Evolutionary conservation across 768 basidiomycete genomes (phyloP).

Genomic region (Lyophyllum atratum): DNA sequence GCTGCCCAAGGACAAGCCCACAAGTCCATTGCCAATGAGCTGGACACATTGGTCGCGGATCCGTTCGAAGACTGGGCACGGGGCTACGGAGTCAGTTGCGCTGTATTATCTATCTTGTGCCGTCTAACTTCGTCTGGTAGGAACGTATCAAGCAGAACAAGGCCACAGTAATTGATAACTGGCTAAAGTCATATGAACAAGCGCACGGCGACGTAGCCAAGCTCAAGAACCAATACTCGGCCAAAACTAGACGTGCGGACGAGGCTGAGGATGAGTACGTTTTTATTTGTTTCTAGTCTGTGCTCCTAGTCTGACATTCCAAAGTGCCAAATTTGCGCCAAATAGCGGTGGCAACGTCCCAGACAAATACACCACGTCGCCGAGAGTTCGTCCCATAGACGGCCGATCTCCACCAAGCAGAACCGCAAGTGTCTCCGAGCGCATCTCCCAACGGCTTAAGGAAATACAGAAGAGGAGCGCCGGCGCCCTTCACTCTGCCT

Average conservation of each 20-base stretch:
- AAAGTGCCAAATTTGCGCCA: conserved; percentile 87
- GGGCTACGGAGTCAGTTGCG: conserved; percentile 59
- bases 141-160: conserved; percentile 63
- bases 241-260: conserved; percentile 82
- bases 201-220: conserved; percentile 67
- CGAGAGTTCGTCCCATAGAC: conserved; percentile 62
- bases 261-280: conserved; percentile 94
- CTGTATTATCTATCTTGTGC: conserved; percentile 11
- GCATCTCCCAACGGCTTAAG: conserved; percentile 80
- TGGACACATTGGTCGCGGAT: conserved; percentile 72
- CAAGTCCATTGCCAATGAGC: conserved; percentile 69
- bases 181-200: conserved; percentile 72
- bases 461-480: conserved; percentile 69
- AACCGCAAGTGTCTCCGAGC: conserved; percentile 82
- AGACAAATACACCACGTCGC: conserved; percentile 85
- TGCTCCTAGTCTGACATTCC: neutral
- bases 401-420: conserved; percentile 58
- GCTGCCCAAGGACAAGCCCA: conserved; percentile 74
- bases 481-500: conserved; percentile 33
- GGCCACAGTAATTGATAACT: conserved; percentile 60
- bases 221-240: conserved; percentile 75
- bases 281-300: neutral
- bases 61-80: conserved; percentile 84
- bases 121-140: conserved; percentile 33
- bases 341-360: conserved; percentile 45